A percentile compares a stretch with the other conserved stretches of the same genome.
Conservation (phyloP, 192 early-diverging fungal genomes). For the Coemansia erecta region DNA sequence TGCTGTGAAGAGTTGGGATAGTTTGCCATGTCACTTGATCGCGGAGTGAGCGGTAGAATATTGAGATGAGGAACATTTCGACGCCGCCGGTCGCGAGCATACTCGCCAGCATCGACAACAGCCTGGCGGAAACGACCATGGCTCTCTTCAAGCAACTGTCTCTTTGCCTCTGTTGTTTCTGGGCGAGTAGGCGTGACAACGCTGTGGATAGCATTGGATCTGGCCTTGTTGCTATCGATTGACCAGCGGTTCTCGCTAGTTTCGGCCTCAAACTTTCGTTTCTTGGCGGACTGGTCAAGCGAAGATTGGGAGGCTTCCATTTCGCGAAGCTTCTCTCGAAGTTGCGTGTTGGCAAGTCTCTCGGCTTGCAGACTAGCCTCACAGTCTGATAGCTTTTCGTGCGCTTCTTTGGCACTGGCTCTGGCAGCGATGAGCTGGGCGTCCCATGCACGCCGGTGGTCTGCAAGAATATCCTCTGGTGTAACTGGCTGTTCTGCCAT, state of each 20-base stretch:
- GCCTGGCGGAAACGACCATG: slow-evolving; percentile 4
- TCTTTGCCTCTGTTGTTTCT: not conserved
- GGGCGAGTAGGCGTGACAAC: slow-evolving; percentile 1
- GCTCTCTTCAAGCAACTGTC: not conserved
- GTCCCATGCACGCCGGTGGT: slow-evolving; percentile 14
- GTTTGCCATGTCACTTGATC: too few species aligned
- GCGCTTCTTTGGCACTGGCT: not conserved
- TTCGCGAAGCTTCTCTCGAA: slow-evolving; percentile 12
- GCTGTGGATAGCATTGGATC: not conserved
- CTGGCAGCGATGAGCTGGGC: slow-evolving; percentile 20
- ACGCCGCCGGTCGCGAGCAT: slow-evolving; percentile 21
- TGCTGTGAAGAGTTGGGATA: too few species aligned
- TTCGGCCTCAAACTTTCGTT: slow-evolving; percentile 9
- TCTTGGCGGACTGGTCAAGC: slow-evolving; percentile 12
- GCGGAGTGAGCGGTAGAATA: not conserved
- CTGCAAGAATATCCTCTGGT: slow-evolving; percentile 7
- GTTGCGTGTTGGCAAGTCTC: not conserved
- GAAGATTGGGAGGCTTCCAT: not conserved
- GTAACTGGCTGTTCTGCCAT: slow-evolving; percentile 2
- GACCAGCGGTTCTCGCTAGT: not conserved
- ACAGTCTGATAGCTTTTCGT: not conserved
- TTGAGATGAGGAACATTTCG: not conserved
- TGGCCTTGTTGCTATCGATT: not conserved
- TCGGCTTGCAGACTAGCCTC: slow-evolving; percentile 12
- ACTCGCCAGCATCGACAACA: slow-evolving; percentile 22